Conservation (phyloP, 179 eudicot species). For the Camellia oleifera region DNA sequence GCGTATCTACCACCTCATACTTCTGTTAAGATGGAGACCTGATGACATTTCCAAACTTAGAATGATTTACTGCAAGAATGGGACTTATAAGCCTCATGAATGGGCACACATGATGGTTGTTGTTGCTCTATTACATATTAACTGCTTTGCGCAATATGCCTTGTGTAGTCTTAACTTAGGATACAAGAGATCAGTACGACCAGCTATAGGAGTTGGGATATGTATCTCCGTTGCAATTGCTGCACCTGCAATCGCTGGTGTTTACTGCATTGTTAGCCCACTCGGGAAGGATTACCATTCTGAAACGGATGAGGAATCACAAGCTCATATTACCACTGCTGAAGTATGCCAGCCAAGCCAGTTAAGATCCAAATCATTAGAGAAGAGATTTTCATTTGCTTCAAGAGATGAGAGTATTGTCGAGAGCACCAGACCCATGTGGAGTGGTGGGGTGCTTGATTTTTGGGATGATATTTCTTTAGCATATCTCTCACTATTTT, state of each 20-base stretch:
- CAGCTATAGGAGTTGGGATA: conserved; percentile 75
- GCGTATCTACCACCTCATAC: conserved; percentile 64
- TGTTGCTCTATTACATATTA: conserved; percentile 58
- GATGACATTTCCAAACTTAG: conserved; percentile 68
- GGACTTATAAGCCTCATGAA: conserved; percentile 90
- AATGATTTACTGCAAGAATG: conserved; percentile 81
- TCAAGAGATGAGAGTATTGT: conserved; percentile 42
- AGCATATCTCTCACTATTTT: conserved; percentile 56
- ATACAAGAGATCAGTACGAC: conserved; percentile 71
- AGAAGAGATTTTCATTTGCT: conserved; percentile 66
- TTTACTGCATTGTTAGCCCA: conserved; percentile 75
- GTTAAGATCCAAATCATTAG: conserved; percentile 33
- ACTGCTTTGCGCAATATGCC: conserved; percentile 89
- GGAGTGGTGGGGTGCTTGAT: conserved; percentile 63
- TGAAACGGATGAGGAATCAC: conserved; percentile 67
- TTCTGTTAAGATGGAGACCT: conserved; percentile 77
- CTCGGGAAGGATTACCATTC: conserved; percentile 71
- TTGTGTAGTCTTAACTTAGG: conserved; percentile 86
- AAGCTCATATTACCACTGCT: conserved; percentile 26
- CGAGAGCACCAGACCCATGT: conserved; percentile 36
- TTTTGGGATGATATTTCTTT: conserved; percentile 64
- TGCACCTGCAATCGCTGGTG: conserved; percentile 88
- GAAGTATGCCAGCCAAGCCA: conserved; percentile 23
- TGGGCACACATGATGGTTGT: conserved; percentile 94
- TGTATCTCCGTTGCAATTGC: conserved; percentile 78